Evolutionary conservation across 2,329 filamentous ascomycete species (phyloP), one percentile per base, ranked within the genome.

Genomic region (Tolypocladium inflatum): DNA sequence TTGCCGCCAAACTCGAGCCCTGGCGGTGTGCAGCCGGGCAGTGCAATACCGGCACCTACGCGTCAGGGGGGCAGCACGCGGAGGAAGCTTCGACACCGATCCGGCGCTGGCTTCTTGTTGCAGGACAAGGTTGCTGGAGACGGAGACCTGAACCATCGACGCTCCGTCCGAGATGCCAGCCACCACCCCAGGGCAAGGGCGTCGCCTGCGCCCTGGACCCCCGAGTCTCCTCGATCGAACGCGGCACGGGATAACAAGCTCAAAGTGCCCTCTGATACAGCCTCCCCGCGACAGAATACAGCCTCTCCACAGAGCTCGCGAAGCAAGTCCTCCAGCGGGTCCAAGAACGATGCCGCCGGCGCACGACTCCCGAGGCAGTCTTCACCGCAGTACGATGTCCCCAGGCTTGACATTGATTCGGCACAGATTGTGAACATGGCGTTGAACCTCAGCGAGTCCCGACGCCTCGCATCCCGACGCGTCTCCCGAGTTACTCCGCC

Each of bases 401-500:
- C 42, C 17, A 65, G 71, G 6, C 69, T 89, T 23, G 85, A 91
- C 65, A 80, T 88, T 60, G 92, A 97, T 67, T 88, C 92, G 9
- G 84, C 88, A 4, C 90, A 96, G 71, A 95, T 97, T 62, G 91
- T 97, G 48, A 91, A 91, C 67, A 89, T 97, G 82, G 93, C 93
- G 1, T 74, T 97, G 64, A 94, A 88, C 63, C 74, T 97, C 55
- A 96, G 89, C 75, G 91, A 97, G 71, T 90, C 87, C 67, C 84
- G 85, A 63, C 84, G 84, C 67, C 80, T 80, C 73, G 89, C 78
- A 61, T 84, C 75, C 71, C 82, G 77, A 72, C 81, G 76, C 70
- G 80, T 72, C 63, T 83, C 67, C 57, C 83, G 68, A 68, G 81
- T 71, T 57, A 76, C 75, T 41, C 82, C 74, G 37, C 82, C 77